Evolutionary conservation across 2,329 filamentous ascomycete species (phyloP).

Genomic region (Ceratocystis cubensis): DNA sequence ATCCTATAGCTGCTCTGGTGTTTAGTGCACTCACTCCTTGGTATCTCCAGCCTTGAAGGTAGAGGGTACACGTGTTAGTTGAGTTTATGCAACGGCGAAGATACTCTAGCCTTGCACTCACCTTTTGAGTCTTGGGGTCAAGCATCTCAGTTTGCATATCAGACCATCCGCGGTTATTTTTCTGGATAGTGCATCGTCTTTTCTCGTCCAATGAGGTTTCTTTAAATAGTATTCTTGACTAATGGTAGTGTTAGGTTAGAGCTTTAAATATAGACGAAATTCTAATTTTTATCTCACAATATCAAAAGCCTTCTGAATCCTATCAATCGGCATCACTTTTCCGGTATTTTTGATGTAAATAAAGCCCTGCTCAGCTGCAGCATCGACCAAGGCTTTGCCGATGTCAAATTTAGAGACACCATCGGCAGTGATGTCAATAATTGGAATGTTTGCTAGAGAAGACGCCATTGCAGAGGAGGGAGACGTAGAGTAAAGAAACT

Average conservation of each 20-base stretch:
- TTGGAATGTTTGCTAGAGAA: slow-evolving; percentile 47
- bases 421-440: slow-evolving; percentile 65
- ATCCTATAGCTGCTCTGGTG: too few relatives aligned
- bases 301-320: slow-evolving; percentile 60
- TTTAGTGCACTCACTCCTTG: slow-evolving; percentile 54
- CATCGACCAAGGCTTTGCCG: slow-evolving; percentile 61
- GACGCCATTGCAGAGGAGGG: slow-evolving; percentile 12
- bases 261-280: too few relatives aligned
- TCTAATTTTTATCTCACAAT: slow-evolving; percentile 41
- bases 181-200: slow-evolving; percentile 57
- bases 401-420: slow-evolving; percentile 40
- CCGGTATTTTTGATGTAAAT: slow-evolving; percentile 73
- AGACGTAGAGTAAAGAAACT: background rate
- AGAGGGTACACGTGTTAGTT: background rate
- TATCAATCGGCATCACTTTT: slow-evolving; percentile 50
- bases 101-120: slow-evolving; percentile 30
- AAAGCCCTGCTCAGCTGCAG: slow-evolving; percentile 74
- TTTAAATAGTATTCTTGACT: slow-evolving; percentile 37
- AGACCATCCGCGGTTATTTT: slow-evolving; percentile 79
- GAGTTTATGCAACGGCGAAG: background rate
- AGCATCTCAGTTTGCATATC: slow-evolving; percentile 79
- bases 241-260: background rate
- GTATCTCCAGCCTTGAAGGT: slow-evolving; percentile 59
- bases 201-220: slow-evolving; percentile 55
- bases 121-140: slow-evolving; percentile 70